Evolutionary conservation across 441 rosid genomes (phyloP).

Genomic region (Populus trichocarpa): DNA sequence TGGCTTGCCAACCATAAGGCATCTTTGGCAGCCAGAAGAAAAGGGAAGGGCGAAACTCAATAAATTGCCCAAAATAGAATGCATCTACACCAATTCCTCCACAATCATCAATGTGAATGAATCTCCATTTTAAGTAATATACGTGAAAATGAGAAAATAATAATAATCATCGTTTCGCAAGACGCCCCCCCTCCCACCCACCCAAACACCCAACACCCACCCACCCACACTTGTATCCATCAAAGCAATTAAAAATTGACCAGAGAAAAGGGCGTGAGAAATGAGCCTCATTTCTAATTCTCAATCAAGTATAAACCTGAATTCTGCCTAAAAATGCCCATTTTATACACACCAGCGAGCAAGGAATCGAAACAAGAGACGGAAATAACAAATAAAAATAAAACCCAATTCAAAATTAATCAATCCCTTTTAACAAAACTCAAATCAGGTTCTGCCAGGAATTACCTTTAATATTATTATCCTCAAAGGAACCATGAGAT

Average conservation of each 20-base stretch:
- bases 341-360: neutral
- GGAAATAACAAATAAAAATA: slow-evolving; percentile 11
- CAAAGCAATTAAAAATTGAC: neutral
- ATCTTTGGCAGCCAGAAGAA: neutral
- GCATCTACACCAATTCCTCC: neutral
- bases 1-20: neutral
- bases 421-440: neutral
- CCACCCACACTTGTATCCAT: neutral
- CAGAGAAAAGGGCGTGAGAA: neutral
- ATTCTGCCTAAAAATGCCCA: neutral
- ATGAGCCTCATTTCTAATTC: neutral
- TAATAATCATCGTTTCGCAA: neutral
- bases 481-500: slow-evolving; percentile 17
- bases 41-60: neutral
- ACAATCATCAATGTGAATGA: neutral
- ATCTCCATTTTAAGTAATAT: neutral
- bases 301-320: slow-evolving; percentile 1
- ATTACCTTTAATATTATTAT: slow-evolving; percentile 8
- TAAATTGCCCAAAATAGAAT: neutral
- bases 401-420: slow-evolving; percentile 14
- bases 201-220: too few species aligned
- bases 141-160: neutral
- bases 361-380: slow-evolving; percentile 18
- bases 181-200: neutral
- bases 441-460: slow-evolving; percentile 2